Conservation (phyloP, 2,329 filamentous ascomycete species). For the Sporothrix humicola region DNA sequence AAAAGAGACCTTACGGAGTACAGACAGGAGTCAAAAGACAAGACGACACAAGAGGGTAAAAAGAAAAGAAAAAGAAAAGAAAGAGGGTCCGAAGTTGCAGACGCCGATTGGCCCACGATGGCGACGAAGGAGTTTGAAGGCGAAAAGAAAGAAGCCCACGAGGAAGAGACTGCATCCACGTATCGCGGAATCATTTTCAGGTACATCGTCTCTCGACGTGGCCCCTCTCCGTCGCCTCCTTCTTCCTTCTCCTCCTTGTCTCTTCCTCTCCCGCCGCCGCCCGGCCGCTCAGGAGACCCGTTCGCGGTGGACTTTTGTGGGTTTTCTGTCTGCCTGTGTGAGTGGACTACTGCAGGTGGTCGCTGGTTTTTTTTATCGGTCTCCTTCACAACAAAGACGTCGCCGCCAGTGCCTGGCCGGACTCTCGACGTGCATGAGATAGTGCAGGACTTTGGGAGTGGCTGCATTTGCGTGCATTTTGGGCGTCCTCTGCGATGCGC, state of each 20-base stretch:
- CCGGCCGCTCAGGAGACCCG: neutral
- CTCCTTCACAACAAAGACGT: neutral
- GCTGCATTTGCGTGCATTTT: neutral
- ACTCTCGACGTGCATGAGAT: constrained; percentile 16
- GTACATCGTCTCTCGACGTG: neutral
- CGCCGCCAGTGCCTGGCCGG: neutral
- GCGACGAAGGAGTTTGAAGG: neutral
- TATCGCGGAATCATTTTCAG: neutral
- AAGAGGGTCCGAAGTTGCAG: neutral
- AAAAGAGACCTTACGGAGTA: neutral
- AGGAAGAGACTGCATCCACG: neutral
- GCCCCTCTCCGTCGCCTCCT: neutral
- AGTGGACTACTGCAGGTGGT: constrained; percentile 20
- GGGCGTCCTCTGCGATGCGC: neutral
- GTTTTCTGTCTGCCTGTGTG: neutral
- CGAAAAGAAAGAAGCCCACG: neutral
- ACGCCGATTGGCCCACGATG: constrained; percentile 9
- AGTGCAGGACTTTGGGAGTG: neutral
- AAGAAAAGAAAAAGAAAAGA: neutral
- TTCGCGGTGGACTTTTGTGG: constrained; percentile 9
- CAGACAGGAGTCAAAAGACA: neutral
- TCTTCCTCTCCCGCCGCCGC: neutral
- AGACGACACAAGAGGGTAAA: neutral
- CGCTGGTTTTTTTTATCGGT: neutral
- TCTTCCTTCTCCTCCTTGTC: too few species aligned